Base-by-base conservation (phyloP, 2,329 filamentous ascomycete genomes). In the Chrysoporthe puriensis region DNA sequence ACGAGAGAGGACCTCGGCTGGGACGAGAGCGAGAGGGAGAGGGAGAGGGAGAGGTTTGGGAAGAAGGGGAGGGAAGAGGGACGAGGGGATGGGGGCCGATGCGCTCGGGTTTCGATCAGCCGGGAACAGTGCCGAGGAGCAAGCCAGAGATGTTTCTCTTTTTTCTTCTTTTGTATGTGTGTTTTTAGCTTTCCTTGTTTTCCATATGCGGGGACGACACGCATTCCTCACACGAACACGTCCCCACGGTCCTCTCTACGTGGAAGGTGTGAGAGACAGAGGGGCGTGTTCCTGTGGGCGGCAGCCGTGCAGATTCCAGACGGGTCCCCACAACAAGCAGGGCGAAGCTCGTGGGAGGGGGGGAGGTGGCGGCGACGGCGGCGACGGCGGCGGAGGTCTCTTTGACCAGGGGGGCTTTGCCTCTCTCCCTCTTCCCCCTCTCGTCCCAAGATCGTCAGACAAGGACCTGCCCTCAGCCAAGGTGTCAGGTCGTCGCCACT, bases 401-500 rank as follows among this genome's bases (percentile, higher is more conserved):
- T 26, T 26, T 26, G 26, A 26, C 26, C 26, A 26, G 26, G 26
- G 26, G 26, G 26, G 26, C 48, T 52, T 13, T 26, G 48, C 48
- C 48, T 52, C 48, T 21, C n/a, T 26, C 6, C 4, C 48, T 21
- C 48, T 26, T 26, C 48, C 26, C 48, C 2, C 48, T 52, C n/a
- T 18, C 46, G n/a, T 50, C 46, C 13, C 7, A 50, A 50, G 18
- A 26, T 52, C 8, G 21, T 26, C 26, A 26, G 26, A 26, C 26
- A 26, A 26, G 26, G 26, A 26, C 8, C 11, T 18, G 6, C 46
- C 48, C 48, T 21, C 50, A 21, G 11, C 32, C 50, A 32, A 54
- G 36, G 50, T 54, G 26, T 54, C 50, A 54, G 50, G 50, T 54
- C 50, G 50, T 34, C 26, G 26, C 50, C 50, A 26, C 50, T 54